These are phyloP conservation scores for Hirsutella minnesotensis DNA, from an alignment of 2,329 filamentous ascomycete genomes.

Conservation along the genomic window DNA sequence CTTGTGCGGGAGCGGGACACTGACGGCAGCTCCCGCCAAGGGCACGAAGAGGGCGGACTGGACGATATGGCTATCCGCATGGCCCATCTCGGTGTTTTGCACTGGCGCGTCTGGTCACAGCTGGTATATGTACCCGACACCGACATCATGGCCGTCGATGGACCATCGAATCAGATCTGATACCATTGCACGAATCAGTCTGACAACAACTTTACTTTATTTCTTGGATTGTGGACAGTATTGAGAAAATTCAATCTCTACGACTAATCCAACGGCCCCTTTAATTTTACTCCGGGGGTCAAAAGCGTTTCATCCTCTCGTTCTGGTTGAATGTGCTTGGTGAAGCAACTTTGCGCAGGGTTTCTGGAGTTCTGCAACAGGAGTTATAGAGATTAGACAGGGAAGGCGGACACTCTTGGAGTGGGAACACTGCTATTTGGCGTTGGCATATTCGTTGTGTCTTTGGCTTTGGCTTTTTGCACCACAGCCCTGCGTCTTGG, in stretches of 20 bases:
- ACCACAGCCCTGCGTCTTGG: background rate
- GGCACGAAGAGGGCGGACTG: conserved; percentile 40
- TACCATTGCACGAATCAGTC: background rate
- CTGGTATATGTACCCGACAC: conserved; percentile 51
- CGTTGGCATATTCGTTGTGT: conserved; percentile 6
- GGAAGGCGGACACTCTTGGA: conserved; percentile 1
- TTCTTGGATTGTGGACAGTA: too few species aligned
- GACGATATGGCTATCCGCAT: conserved; percentile 64
- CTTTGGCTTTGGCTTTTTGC: background rate
- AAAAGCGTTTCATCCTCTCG: too few species aligned
- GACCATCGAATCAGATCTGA: conserved; percentile 10
- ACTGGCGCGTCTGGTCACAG: conserved; percentile 81
- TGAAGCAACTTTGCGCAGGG: background rate
- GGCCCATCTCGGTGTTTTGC: conserved; percentile 71
- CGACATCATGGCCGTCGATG: conserved; percentile 23
- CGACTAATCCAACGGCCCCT: too few species aligned
- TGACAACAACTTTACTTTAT: too few species aligned
- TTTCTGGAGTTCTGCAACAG: background rate
- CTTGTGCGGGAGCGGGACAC: conserved; percentile 17
- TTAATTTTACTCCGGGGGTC: too few species aligned
- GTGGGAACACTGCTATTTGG: conserved; percentile 6
- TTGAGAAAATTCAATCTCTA: too few species aligned
- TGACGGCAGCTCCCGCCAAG: conserved; percentile 25
- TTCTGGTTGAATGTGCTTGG: too few species aligned
- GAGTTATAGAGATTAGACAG: conserved; percentile 5